Base-by-base conservation (phyloP, 139 green algal species). In the Coccomyxa sp. region DNA sequence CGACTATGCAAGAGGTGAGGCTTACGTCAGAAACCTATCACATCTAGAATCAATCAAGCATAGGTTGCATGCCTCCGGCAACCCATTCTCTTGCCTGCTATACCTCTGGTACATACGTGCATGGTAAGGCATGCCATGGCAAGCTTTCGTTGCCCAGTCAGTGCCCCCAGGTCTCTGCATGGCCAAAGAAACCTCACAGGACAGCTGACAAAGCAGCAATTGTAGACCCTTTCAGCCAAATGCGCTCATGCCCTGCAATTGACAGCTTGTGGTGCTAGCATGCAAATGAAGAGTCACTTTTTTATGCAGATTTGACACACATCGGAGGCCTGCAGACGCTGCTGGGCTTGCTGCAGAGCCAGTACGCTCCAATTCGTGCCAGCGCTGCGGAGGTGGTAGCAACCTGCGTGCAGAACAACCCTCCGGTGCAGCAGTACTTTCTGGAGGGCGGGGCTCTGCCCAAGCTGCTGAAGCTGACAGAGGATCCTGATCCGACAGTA, bases 401-500 rank as follows among this genome's bases (percentile, higher is more conserved):
- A 7, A 94, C 92, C 6, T 95, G 91, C 83, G 90, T 88, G 39
- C 87, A 91, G 64, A 95, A 95, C 88, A 96, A 97, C 82, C 88
- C 89, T 3, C 82, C 86, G 0, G 91, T 94, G 73, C 93, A 96
- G 78, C 38, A 89, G 78, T 29, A 36, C 64, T 94, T 95, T 75
- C 76, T 94, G 82, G 79, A 92, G 9, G 92, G 83, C 9, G 86
- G 89, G 1, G 83, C 85, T 18, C 75, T 94, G 82, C 87, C 86
- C 0, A 75, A 34, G n/a, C 79, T 96, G 76, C 50, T 91, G 83
- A 34, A 55, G 44, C 80, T 95, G 80, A 50, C 90, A 37, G 35
- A 82, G 8, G 83, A 94, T 68, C 68, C 36, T 14, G 76, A 88
- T 72, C 44, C 58, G 24, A 75, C 72, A 37, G 75, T 55, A 31